Evolutionary conservation across 2,329 filamentous ascomycete species (phyloP), one percentile per base, ranked within the genome.

Genomic region (Fusarium abutilonis): DNA sequence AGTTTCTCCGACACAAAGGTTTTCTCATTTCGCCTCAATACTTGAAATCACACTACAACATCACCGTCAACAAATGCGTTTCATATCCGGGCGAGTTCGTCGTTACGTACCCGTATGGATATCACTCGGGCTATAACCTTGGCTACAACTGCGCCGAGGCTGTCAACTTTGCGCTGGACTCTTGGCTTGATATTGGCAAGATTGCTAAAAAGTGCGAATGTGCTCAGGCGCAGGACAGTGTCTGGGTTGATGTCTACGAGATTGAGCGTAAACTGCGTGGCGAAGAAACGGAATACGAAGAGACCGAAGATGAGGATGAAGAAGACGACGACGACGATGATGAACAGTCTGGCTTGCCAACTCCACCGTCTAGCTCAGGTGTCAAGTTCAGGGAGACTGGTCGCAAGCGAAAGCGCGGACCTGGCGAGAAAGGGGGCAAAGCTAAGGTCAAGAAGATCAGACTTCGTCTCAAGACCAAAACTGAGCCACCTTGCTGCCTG

Each of bases 121-220:
- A 99, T 74, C 95, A 99, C 73, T 99, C 95, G 6, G 95, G 95
- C 5, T 99, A 96, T 76, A 99, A 99, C 70, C 81, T 99, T 34
- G 95, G 96, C 14, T 99, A 99, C 80, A 99, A 99, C 74, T 99
- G 95, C 76, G 95, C 95, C 26, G 95, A 99, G 74, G 97, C 95
- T 8, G 95, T 99, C 78, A 99, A 99, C 74, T 99, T 99, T 75
- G 95, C 94, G 6, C 88, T 96, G 9, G 93, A 97, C 67, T 90
- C 92, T 28, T 99, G 95, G 95, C 79, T 99, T 41, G 90, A 96
- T 46, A 97, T 95, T 81, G 95, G 93, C 19, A 92, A 93, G 70
- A 93, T 97, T 67, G 95, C 95, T 14, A 97, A 97, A 78, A 96
- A 95, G 75, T 99, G 95, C 77, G 89, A 98, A 72, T 99, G 95